Evolutionary conservation across 1,284 basidiomycete genomes (phyloP), one percentile per base, ranked within the genome.

Genomic region (Cystobasidium sp.): DNA sequence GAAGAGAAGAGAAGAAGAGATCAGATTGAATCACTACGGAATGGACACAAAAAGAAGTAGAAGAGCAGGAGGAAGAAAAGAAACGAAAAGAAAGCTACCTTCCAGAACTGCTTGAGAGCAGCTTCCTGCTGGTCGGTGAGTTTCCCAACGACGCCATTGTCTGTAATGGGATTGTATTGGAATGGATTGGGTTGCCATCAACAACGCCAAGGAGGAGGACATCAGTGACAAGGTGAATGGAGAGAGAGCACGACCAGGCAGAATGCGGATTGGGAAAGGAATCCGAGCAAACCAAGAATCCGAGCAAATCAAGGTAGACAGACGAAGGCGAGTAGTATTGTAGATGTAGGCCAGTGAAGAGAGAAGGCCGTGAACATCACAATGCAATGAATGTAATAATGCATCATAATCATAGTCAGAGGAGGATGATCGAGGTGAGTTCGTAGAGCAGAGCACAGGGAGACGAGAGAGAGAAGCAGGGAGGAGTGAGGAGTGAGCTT

Each of bases 91-190:
- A 12, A 20, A 63, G 51, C 20, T 77, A 80, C 78, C 71, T 75
- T 68, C 82, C 82, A 82, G 39, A 82, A 78, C 71, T 79, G 75
- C 46, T 79, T 79, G 51, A 84, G 80, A 61, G 80, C 77, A 5
- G 65, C 72, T 20, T 79, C 78, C 66, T 84, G 82, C 39, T 80
- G 78, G 41, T 71, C 53, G 18, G 78, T 81, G 51, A 83, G 71
- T 59, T 81, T 81, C 58, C 83, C 82, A 8, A 79, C 75, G 61
- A 78, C 76, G 64, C 79, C 79, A 46, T 78, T 76, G 43, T 43
- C 64, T 74, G 52, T n/a, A 4, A 44, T 22, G 64, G 18, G 20
- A 9, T 20, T 31, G 39, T 31, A 31, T 39, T 14, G 37, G 7
- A 41, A 6, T 18, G 56, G 3, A 53, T 18, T 18, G 56, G 3